Conservation (phyloP, 345 rosid genomes). For the Gossypium turneri region DNA sequence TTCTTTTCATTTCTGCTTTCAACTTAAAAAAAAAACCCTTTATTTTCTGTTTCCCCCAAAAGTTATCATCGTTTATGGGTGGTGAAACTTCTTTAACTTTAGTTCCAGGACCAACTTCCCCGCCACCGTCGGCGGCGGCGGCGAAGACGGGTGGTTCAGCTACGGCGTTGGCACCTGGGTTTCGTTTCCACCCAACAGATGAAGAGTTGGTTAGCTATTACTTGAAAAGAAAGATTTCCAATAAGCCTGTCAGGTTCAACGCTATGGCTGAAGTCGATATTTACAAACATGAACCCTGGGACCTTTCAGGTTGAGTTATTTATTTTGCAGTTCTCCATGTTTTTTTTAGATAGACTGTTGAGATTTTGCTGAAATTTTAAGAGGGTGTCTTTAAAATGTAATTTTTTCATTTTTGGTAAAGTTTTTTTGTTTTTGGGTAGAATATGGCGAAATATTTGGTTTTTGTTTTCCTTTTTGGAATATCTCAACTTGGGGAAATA, state of each 20-base stretch:
- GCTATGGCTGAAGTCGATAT: slow-evolving; percentile 80
- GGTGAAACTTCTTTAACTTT: slow-evolving; percentile 19
- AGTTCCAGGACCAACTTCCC: slow-evolving; percentile 6
- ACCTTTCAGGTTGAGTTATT: slow-evolving; percentile 51
- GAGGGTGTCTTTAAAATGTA: no score
- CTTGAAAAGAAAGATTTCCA: slow-evolving; percentile 75
- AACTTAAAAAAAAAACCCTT: not conserved
- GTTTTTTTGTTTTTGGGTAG: not conserved
- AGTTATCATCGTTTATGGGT: slow-evolving; percentile 23
- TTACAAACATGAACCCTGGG: slow-evolving; percentile 87
- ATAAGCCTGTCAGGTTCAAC: slow-evolving; percentile 70
- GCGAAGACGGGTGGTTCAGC: slow-evolving; percentile 24
- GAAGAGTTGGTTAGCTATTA: slow-evolving; percentile 80
- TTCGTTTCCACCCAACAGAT: slow-evolving; percentile 92
- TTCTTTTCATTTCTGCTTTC: not conserved
- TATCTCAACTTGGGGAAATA: not conserved
- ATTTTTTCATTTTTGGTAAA: not conserved
- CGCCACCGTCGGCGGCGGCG: not conserved
- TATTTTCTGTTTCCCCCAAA: not conserved
- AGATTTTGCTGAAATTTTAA: no score
- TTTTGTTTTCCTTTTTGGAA: no score
- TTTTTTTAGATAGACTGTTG: not conserved
- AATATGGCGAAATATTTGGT: no score
- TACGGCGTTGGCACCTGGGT: slow-evolving; percentile 88
- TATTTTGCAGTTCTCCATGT: not conserved